phyloP scores from a whole-genome alignment of 352 stramenopile species.

The Phytophthora vignae region DNA sequence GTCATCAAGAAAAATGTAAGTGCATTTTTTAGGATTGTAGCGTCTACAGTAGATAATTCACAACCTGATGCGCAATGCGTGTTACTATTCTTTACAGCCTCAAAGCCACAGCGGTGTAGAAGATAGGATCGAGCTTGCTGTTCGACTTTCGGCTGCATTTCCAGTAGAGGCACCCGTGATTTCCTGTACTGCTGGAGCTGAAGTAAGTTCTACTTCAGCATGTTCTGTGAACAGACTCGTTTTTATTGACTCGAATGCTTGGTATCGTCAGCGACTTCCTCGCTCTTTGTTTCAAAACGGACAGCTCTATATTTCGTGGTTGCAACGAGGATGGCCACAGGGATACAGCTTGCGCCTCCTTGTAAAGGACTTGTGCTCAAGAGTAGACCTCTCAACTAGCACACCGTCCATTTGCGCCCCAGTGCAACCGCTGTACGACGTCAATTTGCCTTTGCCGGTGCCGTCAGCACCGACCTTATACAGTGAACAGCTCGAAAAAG shows the following conservation, averaged over 20 bases:
- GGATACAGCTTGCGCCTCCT: conserved; percentile 60
- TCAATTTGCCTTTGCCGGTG: conserved; percentile 17
- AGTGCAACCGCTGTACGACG: conserved; percentile 30
- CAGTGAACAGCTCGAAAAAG: conserved; percentile 18
- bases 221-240: too few species aligned
- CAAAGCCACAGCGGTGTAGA: conserved; percentile 44
- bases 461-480: conserved; percentile 53
- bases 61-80: not conserved
- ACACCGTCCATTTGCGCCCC: conserved; percentile 5
- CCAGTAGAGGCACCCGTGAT: conserved; percentile 53
- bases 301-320: conserved; percentile 58
- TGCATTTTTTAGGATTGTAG: not conserved
- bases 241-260: not conserved
- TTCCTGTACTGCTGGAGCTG: conserved; percentile 50
- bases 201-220: conserved; percentile 37
- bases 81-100: conserved; percentile 25
- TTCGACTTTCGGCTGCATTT: conserved; percentile 53
- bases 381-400: conserved; percentile 25
- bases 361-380: conserved; percentile 58
- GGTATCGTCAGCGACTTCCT: too few species aligned
- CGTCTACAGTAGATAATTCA: not conserved
- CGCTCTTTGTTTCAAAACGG: conserved; percentile 41
- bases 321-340: conserved; percentile 59
- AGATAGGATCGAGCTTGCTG: conserved; percentile 48
- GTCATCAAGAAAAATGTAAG: conserved; percentile 52